A percentile compares a stretch with the other conserved stretches of the same genome.
Evolutionary conservation across 202 grass and related monocot species (phyloP).

Genomic region (Schoenoplectus tabernaemontani): DNA sequence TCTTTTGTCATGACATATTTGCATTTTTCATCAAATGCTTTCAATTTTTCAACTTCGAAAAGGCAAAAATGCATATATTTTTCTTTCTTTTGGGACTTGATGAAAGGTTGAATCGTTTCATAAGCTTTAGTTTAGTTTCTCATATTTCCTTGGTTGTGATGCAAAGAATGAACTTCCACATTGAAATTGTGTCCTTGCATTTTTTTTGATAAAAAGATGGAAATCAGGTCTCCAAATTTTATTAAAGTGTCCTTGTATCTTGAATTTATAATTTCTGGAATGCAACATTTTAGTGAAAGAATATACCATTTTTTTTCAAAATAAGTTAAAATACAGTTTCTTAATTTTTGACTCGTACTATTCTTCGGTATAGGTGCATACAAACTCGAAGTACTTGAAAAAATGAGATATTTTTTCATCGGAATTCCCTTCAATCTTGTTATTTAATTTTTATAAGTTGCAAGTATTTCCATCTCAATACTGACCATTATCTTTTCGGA

Average conservation of each 20-base stretch:
- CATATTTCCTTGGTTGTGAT: slow-evolving; percentile 45
- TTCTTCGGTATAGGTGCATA: neutral
- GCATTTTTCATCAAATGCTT: neutral
- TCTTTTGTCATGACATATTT: neutral
- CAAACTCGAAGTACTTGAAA: neutral
- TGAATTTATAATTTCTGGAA: neutral
- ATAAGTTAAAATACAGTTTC: neutral
- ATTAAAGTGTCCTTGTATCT: no score
- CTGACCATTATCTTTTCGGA: neutral
- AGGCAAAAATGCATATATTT: neutral
- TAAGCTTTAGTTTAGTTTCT: no score
- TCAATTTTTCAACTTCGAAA: neutral
- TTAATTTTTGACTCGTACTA: neutral
- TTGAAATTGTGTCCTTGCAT: neutral
- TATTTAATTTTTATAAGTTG: neutral
- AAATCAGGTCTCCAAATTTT: no score
- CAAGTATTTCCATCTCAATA: neutral
- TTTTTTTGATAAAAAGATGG: no score
- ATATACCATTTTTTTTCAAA: neutral
- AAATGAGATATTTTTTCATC: neutral
- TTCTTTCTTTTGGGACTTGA: neutral
- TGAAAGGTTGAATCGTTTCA: neutral
- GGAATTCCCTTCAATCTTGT: neutral
- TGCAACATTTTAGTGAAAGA: neutral
- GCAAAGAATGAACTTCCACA: neutral